Evolutionary conservation across 2,329 filamentous ascomycete genomes (phyloP).

Genomic region (Curvularia sp.): DNA sequence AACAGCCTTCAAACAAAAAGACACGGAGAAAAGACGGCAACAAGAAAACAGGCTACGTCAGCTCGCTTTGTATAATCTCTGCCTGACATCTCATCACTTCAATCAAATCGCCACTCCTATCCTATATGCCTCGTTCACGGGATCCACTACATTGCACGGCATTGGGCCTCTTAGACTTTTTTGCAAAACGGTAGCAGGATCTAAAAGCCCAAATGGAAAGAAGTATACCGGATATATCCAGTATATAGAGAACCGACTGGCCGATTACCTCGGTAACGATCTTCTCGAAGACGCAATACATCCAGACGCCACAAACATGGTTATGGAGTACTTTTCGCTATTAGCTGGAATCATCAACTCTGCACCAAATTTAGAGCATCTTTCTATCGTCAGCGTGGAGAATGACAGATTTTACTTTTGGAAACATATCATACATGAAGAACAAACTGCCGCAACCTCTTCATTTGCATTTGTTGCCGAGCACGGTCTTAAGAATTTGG

Average conservation of each 20-base stretch:
- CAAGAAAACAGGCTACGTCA: constrained; percentile 31
- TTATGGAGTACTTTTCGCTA: constrained; percentile 26
- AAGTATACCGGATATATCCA: constrained; percentile 13
- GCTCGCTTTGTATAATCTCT: constrained; percentile 26
- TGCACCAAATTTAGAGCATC: constrained; percentile 31
- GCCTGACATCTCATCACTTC: constrained; percentile 28
- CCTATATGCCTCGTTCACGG: constrained; percentile 34
- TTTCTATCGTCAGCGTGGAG: constrained; percentile 36
- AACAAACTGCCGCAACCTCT: background rate
- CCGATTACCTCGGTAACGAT: constrained; percentile 31
- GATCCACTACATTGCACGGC: constrained; percentile 26
- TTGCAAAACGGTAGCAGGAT: constrained; percentile 20
- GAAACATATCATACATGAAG: constrained; percentile 19
- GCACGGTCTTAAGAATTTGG: constrained; percentile 23
- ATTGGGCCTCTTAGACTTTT: constrained; percentile 26
- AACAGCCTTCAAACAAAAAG: constrained; percentile 25
- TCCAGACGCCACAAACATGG: constrained; percentile 8
- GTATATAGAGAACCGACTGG: constrained; percentile 38
- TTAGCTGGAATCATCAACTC: constrained; percentile 27
- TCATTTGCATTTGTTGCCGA: background rate
- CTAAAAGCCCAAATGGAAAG: background rate
- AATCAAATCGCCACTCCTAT: constrained; percentile 28
- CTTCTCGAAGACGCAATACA: constrained; percentile 19
- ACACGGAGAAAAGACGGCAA: constrained; percentile 30
- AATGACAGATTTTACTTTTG: constrained; percentile 29